Base-by-base conservation (phyloP, 306 rosid genomes). In the Acmispon strigosus region DNA sequence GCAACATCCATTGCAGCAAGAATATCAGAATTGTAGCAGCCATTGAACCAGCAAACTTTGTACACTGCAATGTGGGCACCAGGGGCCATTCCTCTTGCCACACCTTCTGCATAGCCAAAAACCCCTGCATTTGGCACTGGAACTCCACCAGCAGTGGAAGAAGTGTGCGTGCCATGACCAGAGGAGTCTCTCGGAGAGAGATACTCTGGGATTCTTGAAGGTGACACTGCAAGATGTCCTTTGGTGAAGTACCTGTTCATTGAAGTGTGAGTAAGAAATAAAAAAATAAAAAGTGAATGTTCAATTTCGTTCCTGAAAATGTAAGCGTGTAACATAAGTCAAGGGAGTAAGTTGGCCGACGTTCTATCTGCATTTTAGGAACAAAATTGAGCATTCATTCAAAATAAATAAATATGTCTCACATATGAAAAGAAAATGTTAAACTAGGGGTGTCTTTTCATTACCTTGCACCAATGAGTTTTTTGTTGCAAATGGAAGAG, bases 81-180 rank as follows among this genome's bases (percentile, higher is more conserved):
- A 0, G 98, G 98, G 62, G 96, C 98, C 88, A 93, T 84, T 48
- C 96, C 98, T 72, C 79, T 81, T 1, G 98, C 98, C 77, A 90
- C 90, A 1, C 96, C 98, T 0, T 81, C 84, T 2, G 85, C 93
- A 50, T 86, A 90, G n/a, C 98, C 96, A 0, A 92, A 69, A 56
- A 90, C 92, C 36, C 80, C 83, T 0, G 96, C 96, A 81, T 37
- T 68, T 0, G 81, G 67, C 6, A 90, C 96, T 0, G 96, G 48
- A 22, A 81, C 85, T 5, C 98, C 98, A 6, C 86, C 96, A 0
- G 96, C 96, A 0, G 96, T 92, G 11, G 98, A 92, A 0, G 96
- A 81, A 15, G 98, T 92, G 82, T 88, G 98, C 6, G 96, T 90
- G 17, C 98, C 98, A 64, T 92, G 96, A 10, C 98, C 96, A 2